Conservation (phyloP, 2,329 filamentous ascomycete genomes). For the Monilinia laxa region DNA sequence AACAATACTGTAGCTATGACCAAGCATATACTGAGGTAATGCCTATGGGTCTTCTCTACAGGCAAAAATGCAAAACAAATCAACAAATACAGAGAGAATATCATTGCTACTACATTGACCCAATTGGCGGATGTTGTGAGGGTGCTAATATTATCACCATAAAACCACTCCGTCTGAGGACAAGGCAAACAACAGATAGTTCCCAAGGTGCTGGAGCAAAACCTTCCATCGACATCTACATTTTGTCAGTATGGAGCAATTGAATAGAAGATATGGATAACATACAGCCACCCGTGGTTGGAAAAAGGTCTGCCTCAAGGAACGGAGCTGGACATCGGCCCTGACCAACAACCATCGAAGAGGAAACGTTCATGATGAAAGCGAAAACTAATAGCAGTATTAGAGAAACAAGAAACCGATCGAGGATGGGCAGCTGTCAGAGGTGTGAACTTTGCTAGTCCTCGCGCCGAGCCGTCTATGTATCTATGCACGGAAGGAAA, state of each 20-base stretch:
- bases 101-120: constrained; percentile 72
- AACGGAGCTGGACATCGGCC: constrained; percentile 65
- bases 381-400: constrained; percentile 1
- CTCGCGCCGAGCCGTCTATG: not conserved
- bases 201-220: constrained; percentile 54
- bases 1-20: constrained; percentile 74
- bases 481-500: constrained; percentile 12
- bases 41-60: constrained; percentile 83
- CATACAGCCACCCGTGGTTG: constrained; percentile 65
- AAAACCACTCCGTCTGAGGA: constrained; percentile 76
- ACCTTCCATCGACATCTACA: constrained; percentile 54
- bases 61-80: constrained; percentile 78
- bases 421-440: constrained; percentile 14
- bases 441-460: constrained; percentile 3
- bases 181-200: constrained; percentile 84
- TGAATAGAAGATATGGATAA: constrained; percentile 8
- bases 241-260: not conserved
- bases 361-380: constrained; percentile 25
- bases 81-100: constrained; percentile 73
- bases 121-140: constrained; percentile 72
- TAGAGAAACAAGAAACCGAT: constrained; percentile 7
- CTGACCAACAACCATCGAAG: constrained; percentile 22
- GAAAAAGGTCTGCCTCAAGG: constrained; percentile 61
- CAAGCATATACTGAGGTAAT: constrained; percentile 89
- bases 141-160: constrained; percentile 58